Evolutionary conservation across 352 stramenopile species (phyloP).

Genomic region (Ochromonadaceae sp.): DNA sequence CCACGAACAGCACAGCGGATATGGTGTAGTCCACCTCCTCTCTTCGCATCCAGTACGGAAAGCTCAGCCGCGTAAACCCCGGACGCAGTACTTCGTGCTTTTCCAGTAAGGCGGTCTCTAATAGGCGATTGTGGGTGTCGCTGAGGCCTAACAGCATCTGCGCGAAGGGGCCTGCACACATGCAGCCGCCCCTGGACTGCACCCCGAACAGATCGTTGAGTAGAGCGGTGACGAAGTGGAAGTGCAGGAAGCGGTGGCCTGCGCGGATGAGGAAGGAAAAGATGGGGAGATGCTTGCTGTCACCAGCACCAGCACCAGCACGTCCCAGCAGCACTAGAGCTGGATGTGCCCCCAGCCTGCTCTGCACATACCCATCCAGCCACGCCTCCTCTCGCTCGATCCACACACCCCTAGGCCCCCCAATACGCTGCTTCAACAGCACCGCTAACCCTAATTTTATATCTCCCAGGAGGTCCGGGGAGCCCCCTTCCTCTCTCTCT

Average conservation of each 20-base stretch:
- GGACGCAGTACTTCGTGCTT: slow-evolving; percentile 78
- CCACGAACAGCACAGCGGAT: slow-evolving; percentile 73
- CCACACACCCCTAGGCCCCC: too few species aligned
- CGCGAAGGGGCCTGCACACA: slow-evolving; percentile 84
- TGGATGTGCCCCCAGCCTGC: slow-evolving; percentile 35
- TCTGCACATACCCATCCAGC: neutral
- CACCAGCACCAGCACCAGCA: slow-evolving; percentile 5
- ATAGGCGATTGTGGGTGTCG: slow-evolving; percentile 35
- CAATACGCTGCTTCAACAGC: slow-evolving; percentile 53
- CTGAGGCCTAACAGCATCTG: slow-evolving; percentile 71
- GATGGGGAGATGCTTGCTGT: slow-evolving; percentile 53
- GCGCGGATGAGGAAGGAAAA: slow-evolving; percentile 82
- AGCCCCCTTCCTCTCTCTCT: slow-evolving; percentile 87
- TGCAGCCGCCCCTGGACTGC: slow-evolving; percentile 58
- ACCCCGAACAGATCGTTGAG: slow-evolving; percentile 91
- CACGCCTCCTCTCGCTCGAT: neutral
- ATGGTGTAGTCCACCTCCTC: slow-evolving; percentile 81
- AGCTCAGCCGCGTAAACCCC: slow-evolving; percentile 77
- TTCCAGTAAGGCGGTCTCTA: slow-evolving; percentile 64
- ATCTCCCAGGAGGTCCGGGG: slow-evolving; percentile 77
- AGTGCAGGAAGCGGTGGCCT: slow-evolving; percentile 75
- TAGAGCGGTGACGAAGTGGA: slow-evolving; percentile 91
- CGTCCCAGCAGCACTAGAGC: slow-evolving; percentile 70
- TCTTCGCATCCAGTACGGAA: slow-evolving; percentile 59
- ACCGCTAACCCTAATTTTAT: slow-evolving; percentile 75